These are phyloP conservation scores for Erigeron philadelphicus DNA, from an alignment of 140 eudicot species.

Conservation along the genomic window DNA sequence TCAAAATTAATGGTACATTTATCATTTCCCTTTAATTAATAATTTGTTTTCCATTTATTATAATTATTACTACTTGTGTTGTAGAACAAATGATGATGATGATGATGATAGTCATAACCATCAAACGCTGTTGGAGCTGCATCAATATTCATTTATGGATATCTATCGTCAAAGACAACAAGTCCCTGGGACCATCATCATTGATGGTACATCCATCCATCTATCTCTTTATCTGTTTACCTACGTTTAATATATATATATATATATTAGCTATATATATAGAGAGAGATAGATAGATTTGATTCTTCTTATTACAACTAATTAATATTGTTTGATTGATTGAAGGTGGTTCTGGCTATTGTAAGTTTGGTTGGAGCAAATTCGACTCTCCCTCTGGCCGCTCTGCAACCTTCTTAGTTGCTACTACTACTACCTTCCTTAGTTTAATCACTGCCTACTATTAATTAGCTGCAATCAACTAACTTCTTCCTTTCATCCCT, in stretches of 20 bases:
- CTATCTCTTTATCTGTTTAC: no score
- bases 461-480: background rate
- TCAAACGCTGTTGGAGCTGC: no score
- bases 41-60: no score
- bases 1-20: no score
- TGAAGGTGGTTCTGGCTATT: slow-evolving; percentile 94
- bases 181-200: slow-evolving; percentile 65
- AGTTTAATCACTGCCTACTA: background rate
- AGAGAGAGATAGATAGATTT: no score
- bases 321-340: background rate
- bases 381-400: slow-evolving; percentile 77
- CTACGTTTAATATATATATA: no score
- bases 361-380: slow-evolving; percentile 97
- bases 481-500: background rate
- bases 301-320: background rate
- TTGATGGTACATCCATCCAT: slow-evolving; percentile 48
- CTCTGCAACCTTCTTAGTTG: slow-evolving; percentile 83
- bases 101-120: no score
- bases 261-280: no score
- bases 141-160: slow-evolving; percentile 40
- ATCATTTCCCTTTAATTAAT: no score
- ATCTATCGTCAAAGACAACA: slow-evolving; percentile 57
- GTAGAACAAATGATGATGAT: no score
- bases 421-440: slow-evolving; percentile 21
- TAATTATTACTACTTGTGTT: no score